Conservation (phyloP, 2,329 filamentous ascomycete species). For the Lecanosticta acicola region DNA sequence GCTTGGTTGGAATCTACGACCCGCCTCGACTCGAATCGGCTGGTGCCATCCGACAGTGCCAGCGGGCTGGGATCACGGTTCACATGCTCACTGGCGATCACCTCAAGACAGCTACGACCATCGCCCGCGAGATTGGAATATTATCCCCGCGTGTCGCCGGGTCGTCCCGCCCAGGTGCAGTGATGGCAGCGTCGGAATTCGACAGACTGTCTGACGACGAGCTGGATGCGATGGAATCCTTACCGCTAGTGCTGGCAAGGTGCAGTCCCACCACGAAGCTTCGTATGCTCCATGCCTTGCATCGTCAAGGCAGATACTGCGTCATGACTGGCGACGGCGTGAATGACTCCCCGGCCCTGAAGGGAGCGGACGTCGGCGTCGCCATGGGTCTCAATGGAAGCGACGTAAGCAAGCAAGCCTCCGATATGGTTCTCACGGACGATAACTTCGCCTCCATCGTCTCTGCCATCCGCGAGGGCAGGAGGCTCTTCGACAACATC, state of each 20-base stretch:
- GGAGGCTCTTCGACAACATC: conserved; percentile 49
- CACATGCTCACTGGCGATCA: conserved; percentile 48
- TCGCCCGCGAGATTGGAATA: conserved; percentile 45
- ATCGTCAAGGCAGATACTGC: conserved; percentile 37
- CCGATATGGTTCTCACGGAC: conserved; percentile 42
- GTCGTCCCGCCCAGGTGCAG: conserved; percentile 30
- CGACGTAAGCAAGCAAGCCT: conserved; percentile 42
- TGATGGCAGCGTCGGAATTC: conserved; percentile 43
- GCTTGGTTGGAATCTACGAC: conserved; percentile 51
- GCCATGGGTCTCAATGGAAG: conserved; percentile 42
- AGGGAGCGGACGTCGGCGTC: conserved; percentile 43
- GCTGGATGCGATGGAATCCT: conserved; percentile 37
- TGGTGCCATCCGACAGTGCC: conserved; percentile 40
- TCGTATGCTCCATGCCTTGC: conserved; percentile 44
- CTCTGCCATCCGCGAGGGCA: conserved; percentile 42
- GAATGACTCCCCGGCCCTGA: conserved; percentile 43
- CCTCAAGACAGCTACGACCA: conserved; percentile 42
- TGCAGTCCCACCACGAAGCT: conserved; percentile 45
- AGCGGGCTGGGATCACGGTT: conserved; percentile 44
- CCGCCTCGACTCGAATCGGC: conserved; percentile 44
- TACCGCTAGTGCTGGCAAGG: conserved; percentile 43
- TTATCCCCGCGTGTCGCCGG: conserved; percentile 23
- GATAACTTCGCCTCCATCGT: conserved; percentile 44
- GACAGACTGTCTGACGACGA: conserved; percentile 41
- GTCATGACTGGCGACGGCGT: conserved; percentile 45